phyloP scores from a whole-genome alignment of 768 basidiomycete genomes.

The Punctularia strigosozonata region DNA sequence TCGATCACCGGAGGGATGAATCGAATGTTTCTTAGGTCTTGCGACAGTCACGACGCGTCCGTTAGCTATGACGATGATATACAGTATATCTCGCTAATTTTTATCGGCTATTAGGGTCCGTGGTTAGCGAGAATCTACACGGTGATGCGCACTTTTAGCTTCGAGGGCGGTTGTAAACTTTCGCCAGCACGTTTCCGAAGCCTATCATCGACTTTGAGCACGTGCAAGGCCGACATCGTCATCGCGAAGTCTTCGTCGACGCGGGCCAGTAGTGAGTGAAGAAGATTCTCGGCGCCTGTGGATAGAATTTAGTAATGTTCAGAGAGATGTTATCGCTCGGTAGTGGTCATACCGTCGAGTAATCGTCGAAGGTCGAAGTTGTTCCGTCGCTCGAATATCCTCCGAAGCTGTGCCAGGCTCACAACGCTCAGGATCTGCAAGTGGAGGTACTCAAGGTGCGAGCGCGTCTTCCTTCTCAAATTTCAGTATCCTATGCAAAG shows the following conservation, averaged over 20 bases:
- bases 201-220: conserved; percentile 59
- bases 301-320: not conserved
- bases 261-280: conserved; percentile 57
- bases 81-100: conserved; percentile 66
- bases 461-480: conserved; percentile 72
- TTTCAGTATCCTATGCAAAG: conserved; percentile 7
- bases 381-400: conserved; percentile 78
- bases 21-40: conserved; percentile 85
- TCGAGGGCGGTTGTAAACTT: conserved; percentile 63
- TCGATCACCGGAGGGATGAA: conserved; percentile 73
- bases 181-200: conserved; percentile 72
- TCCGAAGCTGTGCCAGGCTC: conserved; percentile 70
- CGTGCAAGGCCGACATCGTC: conserved; percentile 69
- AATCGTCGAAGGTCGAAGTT: conserved; percentile 85
- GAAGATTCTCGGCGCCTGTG: conserved; percentile 72
- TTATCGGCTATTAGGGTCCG: not conserved
- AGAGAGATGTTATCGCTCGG: not conserved
- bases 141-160: conserved; percentile 59
- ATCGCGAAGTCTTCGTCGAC: conserved; percentile 76
- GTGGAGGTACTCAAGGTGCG: conserved; percentile 92
- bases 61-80: conserved; percentile 75
- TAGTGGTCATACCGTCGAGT: conserved; percentile 35
- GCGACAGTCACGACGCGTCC: conserved; percentile 78
- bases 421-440: conserved; percentile 88
- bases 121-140: not conserved